These are phyloP conservation scores for Lycium barbarum DNA, from an alignment of 257 asterid genomes.

Conservation along the genomic window DNA sequence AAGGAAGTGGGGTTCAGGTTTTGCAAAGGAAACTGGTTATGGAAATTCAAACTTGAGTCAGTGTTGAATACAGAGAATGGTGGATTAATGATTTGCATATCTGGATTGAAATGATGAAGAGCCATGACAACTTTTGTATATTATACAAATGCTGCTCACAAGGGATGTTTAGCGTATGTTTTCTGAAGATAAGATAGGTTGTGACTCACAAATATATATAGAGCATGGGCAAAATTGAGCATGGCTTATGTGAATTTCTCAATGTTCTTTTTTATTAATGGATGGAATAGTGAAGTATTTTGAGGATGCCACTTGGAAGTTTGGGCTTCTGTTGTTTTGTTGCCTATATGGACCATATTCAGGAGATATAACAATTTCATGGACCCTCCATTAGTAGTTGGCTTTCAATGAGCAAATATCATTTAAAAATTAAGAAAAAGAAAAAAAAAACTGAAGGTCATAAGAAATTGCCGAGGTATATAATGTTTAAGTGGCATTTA, in stretches of 20 bases:
- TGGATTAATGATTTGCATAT: constrained; percentile 40
- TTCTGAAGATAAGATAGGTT: background rate
- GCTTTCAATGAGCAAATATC: background rate
- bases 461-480: background rate
- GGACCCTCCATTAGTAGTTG: constrained; percentile 22
- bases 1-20: constrained; percentile 33
- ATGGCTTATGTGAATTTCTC: background rate
- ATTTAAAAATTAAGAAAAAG: background rate
- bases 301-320: constrained; percentile 47
- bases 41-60: constrained; percentile 50
- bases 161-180: background rate
- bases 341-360: constrained; percentile 44
- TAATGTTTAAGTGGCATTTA: background rate
- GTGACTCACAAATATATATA: constrained; percentile 29
- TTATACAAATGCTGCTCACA: background rate
- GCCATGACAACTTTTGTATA: constrained; percentile 43
- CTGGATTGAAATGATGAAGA: constrained; percentile 41
- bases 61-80: constrained; percentile 46
- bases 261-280: background rate
- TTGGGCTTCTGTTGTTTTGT: constrained; percentile 41
- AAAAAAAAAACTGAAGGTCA: background rate
- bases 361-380: constrained; percentile 48
- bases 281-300: constrained; percentile 29
- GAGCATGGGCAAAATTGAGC: background rate
- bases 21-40: constrained; percentile 48